Base-by-base conservation (phyloP, 305 asterid genomes). In the Rubia peregrina region DNA sequence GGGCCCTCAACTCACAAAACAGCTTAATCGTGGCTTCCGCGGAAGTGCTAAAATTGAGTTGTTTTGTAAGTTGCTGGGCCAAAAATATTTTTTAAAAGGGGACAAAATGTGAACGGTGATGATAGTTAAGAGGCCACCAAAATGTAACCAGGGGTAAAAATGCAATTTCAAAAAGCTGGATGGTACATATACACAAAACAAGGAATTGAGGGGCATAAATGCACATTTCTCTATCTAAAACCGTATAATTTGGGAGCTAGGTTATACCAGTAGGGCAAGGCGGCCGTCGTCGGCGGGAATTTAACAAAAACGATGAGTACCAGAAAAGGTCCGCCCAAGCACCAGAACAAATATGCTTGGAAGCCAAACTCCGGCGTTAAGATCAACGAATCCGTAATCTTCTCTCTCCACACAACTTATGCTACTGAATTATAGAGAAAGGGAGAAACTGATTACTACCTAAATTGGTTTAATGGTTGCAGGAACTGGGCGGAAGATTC, bases 271-370 rank as follows among this genome's bases (percentile, higher is more conserved):
- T 19, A 9, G 42, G 4, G 38, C n/a, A 40, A 65, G 67, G 38
- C 19, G 55, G 11, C 51, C 26, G 76, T 24, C 30, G 62, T 24
- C 68, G 71, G 76, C 76, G 61, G 76, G 63, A 33, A 17, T 51
- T 2, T 10, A 36, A 36, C 3, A 33, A 5, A 33, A 11, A 30
- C 65, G 79, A 89, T 88, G 95, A 90, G 86, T 77, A 55, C 85
- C 84, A 67, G 84, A 41, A 82, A 77, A 64, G 95, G 96, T 69
- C 94, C 94, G 65, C 96, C 91, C n/a, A 93, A 89, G 83, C 98
- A 93, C 87, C 90, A 85, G 76, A 93, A 93, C 87, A 83, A 77
- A 76, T 72, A 76, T 77, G 97, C 95, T 24, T 93, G 98, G 97
- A 88, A 86, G 65, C 92, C 98, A 16, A 75, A 88, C 72, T 82